These are phyloP conservation scores for Paracoccidioides brasiliensis DNA, from an alignment of 2,329 filamentous ascomycete genomes.

Conservation along the genomic window DNA sequence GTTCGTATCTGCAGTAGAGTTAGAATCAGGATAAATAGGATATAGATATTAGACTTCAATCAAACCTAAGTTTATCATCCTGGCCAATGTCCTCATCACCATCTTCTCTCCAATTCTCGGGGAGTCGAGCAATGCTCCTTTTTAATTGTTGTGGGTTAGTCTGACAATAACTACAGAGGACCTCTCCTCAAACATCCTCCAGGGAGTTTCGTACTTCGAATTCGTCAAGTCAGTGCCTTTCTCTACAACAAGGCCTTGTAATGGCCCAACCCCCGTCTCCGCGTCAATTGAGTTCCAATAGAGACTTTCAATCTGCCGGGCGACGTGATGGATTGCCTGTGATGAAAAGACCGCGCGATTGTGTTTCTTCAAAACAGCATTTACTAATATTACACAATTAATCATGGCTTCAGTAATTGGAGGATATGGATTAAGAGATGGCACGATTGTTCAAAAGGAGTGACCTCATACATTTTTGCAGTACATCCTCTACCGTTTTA, in stretches of 20 bases:
- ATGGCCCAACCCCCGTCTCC: constrained; percentile 15
- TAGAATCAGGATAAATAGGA: not conserved
- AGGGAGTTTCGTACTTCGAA: constrained; percentile 20
- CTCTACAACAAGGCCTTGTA: constrained; percentile 21
- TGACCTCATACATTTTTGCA: constrained; percentile 35
- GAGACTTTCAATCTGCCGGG: constrained; percentile 42
- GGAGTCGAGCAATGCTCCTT: constrained; percentile 29
- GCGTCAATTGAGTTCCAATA: constrained; percentile 40
- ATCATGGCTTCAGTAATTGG: not conserved
- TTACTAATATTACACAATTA: constrained; percentile 27
- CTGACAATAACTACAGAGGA: no score
- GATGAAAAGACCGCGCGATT: constrained; percentile 41
- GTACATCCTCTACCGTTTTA: constrained; percentile 37
- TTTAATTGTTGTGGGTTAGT: constrained; percentile 6
- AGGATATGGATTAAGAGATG: not conserved
- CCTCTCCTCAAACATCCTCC: not conserved
- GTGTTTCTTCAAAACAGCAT: constrained; percentile 39
- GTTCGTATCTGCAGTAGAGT: constrained; percentile 21
- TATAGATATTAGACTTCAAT: constrained; percentile 6
- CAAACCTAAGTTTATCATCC: constrained; percentile 23
- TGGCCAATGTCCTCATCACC: constrained; percentile 20
- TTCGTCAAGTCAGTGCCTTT: constrained; percentile 28
- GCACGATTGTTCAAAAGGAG: not conserved
- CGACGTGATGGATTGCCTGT: constrained; percentile 43
- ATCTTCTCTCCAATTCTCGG: constrained; percentile 23